Evolutionary conservation across 2,329 filamentous ascomycete species (phyloP).

Genomic region (Tolypocladium pustulatum): DNA sequence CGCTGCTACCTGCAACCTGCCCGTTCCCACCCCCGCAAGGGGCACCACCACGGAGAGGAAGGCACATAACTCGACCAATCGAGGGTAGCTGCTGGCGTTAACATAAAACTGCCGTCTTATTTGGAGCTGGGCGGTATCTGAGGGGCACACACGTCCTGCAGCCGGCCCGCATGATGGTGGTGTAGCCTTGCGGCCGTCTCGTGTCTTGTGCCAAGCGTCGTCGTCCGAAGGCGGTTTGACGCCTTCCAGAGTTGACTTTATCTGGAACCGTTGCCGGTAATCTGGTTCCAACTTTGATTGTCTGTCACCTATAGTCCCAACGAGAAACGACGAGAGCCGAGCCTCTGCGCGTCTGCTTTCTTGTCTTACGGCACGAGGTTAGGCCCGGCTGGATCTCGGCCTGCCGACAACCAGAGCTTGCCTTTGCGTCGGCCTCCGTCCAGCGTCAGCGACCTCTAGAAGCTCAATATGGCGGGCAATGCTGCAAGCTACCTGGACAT

Average conservation of each 20-base stretch:
- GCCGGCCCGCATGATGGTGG: constrained; percentile 3
- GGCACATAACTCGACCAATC: constrained; percentile 1
- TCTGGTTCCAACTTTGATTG: not conserved
- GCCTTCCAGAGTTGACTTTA: constrained; percentile 1
- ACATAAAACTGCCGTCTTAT: constrained; percentile 1
- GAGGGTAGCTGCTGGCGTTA: not conserved
- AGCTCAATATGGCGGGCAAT: constrained; percentile 4
- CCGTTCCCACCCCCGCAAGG: constrained; percentile 1
- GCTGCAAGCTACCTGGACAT: constrained; percentile 5
- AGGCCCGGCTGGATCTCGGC: not conserved
- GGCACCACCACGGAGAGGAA: not conserved
- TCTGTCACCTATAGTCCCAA: not conserved
- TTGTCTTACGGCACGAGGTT: not conserved
- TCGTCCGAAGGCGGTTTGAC: not conserved
- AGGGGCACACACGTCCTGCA: constrained; percentile 2
- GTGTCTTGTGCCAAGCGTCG: not conserved
- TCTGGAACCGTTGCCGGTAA: not conserved
- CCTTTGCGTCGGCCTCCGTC: not conserved
- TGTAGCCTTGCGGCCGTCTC: constrained; percentile 3
- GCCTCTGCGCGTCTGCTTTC: not conserved
- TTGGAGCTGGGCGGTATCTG: not conserved
- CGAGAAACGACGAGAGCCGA: not conserved
- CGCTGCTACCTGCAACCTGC: not conserved
- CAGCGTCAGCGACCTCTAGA: not conserved
- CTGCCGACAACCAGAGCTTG: not conserved